Percentiles rank a stretch among this genome's conserved stretches.
Evolutionary conservation across 495 filamentous ascomycete species (phyloP).

Genomic region (Penicillium bovifimosum): DNA sequence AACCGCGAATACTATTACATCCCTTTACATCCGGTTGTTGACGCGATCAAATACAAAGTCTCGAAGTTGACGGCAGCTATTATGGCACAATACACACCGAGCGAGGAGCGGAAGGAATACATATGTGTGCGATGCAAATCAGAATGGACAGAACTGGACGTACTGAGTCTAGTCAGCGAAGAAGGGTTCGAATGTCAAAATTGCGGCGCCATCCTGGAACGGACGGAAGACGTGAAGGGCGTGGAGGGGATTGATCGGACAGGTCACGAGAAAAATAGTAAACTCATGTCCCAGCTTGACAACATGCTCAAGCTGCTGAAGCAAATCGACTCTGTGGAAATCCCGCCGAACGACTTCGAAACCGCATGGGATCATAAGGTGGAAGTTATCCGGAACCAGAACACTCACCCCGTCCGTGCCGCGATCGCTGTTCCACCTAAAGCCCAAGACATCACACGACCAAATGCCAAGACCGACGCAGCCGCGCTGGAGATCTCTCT

Average conservation of each 20-base stretch:
- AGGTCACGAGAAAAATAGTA: conserved; percentile 84
- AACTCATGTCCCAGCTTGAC: conserved; percentile 80
- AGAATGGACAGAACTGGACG: conserved; percentile 82
- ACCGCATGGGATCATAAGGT: conserved; percentile 56
- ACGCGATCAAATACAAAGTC: conserved; percentile 93
- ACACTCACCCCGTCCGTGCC: conserved; percentile 51
- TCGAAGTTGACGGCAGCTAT: conserved; percentile 78
- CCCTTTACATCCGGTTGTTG: conserved; percentile 87
- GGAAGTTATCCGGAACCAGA: conserved; percentile 45
- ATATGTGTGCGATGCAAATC: conserved; percentile 72
- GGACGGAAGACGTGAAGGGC: conserved; percentile 59
- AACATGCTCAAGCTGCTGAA: conserved; percentile 79
- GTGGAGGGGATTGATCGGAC: conserved; percentile 47
- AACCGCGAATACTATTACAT: conserved; percentile 94
- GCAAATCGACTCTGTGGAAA: conserved; percentile 72
- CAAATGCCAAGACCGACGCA: conserved; percentile 58
- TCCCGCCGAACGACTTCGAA: conserved; percentile 86
- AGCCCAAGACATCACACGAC: conserved; percentile 63
- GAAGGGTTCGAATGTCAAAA: conserved; percentile 77
- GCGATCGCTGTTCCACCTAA: conserved; percentile 38
- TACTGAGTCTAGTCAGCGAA: conserved; percentile 59
- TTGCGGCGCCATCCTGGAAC: conserved; percentile 64
- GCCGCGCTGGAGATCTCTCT: conserved; percentile 74
- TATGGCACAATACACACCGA: conserved; percentile 71
- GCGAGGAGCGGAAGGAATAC: conserved; percentile 84